phyloP scores from a whole-genome alignment of 306 rosid species.

The Citrullus colocynthis region DNA sequence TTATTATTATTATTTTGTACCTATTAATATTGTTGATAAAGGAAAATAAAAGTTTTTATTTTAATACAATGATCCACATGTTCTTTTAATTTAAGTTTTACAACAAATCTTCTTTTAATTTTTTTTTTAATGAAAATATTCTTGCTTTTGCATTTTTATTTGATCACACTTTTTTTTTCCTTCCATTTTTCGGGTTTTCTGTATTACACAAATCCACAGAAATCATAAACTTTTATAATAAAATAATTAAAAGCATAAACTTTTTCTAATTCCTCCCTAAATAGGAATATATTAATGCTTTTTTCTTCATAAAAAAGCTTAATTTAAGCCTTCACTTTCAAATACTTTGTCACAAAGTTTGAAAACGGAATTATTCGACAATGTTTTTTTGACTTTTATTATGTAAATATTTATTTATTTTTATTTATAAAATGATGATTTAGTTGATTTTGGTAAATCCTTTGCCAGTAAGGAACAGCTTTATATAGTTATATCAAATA shows the following conservation, averaged over 20 bases:
- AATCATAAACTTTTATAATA: not conserved
- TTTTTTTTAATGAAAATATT: not conserved
- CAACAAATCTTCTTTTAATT: not conserved
- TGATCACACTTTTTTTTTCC: not conserved
- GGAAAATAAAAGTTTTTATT: not conserved
- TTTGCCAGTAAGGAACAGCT: too few species aligned
- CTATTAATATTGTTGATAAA: not conserved
- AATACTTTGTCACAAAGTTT: not conserved
- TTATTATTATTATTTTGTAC: not conserved
- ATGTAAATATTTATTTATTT: too few species aligned
- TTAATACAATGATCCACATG: not conserved
- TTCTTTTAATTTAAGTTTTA: not conserved
- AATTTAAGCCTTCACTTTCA: not conserved
- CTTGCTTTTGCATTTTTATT: not conserved
- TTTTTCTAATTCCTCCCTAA: not conserved
- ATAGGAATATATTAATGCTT: not conserved
- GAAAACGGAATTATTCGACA: too few species aligned
- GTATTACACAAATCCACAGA: not conserved
- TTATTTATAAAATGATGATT: too few species aligned
- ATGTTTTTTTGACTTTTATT: too few species aligned
- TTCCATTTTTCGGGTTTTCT: not conserved
- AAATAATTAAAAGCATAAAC: not conserved
- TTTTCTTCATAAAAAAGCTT: not conserved
- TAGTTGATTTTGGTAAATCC: too few species aligned
- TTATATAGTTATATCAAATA: too few species aligned